A percentile compares a stretch with the other conserved stretches of the same genome.
Conservation (phyloP, 148 eudicot species). For the Silene latifolia region DNA sequence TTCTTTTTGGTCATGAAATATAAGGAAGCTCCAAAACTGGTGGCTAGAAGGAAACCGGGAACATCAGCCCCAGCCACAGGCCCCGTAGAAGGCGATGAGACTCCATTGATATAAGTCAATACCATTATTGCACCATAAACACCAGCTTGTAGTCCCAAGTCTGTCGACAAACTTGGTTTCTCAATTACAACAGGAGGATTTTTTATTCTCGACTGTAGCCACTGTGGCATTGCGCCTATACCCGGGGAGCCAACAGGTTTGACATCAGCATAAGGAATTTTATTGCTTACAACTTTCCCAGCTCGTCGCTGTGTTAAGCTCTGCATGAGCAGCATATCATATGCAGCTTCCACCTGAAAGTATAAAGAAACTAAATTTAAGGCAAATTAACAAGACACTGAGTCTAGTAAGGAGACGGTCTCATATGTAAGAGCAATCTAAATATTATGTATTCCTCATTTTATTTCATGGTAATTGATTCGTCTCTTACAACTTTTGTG, state of each 20-base stretch:
- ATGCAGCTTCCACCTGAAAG: conserved; percentile 91
- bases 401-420: background rate
- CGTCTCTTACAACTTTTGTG: background rate
- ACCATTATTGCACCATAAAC: conserved; percentile 94
- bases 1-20: conserved; percentile 91
- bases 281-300: conserved; percentile 84
- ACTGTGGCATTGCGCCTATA: conserved; percentile 67
- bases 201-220: conserved; percentile 66
- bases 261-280: conserved; percentile 90
- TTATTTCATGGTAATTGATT: background rate
- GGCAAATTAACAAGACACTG: background rate
- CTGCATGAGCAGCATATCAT: conserved; percentile 97
- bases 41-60: conserved; percentile 84
- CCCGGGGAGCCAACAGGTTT: conserved; percentile 59
- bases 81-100: conserved; percentile 50
- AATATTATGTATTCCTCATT: background rate
- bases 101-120: conserved; percentile 76
- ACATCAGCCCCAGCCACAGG: conserved; percentile 78
- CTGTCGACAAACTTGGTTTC: conserved; percentile 50
- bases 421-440: background rate
- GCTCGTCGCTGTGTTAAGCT: conserved; percentile 88
- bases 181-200: conserved; percentile 56
- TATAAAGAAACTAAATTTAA: background rate
- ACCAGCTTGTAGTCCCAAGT: conserved; percentile 84
- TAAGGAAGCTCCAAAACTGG: conserved; percentile 91